phyloP scores from a whole-genome alignment of 169 alveolate genomes.

The Plasmodium vinckei region DNA sequence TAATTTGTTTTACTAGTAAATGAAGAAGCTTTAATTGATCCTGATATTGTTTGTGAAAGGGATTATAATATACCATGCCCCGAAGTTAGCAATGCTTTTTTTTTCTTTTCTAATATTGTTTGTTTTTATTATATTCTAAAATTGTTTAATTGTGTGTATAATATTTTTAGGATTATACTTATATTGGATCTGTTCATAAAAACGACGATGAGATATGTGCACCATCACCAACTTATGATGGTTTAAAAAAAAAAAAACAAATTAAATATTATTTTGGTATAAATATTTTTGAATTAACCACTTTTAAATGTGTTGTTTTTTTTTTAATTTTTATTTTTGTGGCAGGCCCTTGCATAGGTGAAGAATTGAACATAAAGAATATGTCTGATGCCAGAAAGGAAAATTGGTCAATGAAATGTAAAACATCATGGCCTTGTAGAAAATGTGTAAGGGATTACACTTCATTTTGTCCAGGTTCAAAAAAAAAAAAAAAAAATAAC shows the following conservation, averaged over 20 bases:
- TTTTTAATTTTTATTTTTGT: background rate
- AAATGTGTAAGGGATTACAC: slow-evolving; percentile 81
- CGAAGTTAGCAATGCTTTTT: slow-evolving; percentile 77
- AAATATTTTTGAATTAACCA: background rate
- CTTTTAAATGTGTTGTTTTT: too few relatives aligned
- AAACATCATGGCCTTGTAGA: slow-evolving; percentile 86
- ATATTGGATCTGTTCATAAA: slow-evolving; percentile 47
- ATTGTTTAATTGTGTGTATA: background rate
- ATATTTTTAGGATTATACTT: slow-evolving; percentile 37
- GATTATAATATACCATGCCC: slow-evolving; percentile 85
- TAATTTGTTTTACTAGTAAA: slow-evolving; percentile 20
- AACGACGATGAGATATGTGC: slow-evolving; percentile 67
- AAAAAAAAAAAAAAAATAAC: slow-evolving; percentile 36
- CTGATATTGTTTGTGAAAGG: slow-evolving; percentile 81
- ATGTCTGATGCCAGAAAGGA: slow-evolving; percentile 80
- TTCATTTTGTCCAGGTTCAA: slow-evolving; percentile 82
- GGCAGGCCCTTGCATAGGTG: slow-evolving; percentile 85
- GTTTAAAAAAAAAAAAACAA: slow-evolving; percentile 25
- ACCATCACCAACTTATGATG: slow-evolving; percentile 64
- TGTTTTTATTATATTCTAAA: background rate
- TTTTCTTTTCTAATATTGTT: slow-evolving; percentile 70
- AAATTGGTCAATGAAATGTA: slow-evolving; percentile 80
- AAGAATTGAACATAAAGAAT: slow-evolving; percentile 77
- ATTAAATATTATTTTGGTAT: slow-evolving; percentile 25
- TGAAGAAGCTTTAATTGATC: slow-evolving; percentile 75